A percentile compares a stretch with the other conserved stretches of the same genome.
These are phyloP conservation scores for Kwoniella bestiolae DNA, from an alignment of 768 basidiomycete species.

Conservation along the genomic window DNA sequence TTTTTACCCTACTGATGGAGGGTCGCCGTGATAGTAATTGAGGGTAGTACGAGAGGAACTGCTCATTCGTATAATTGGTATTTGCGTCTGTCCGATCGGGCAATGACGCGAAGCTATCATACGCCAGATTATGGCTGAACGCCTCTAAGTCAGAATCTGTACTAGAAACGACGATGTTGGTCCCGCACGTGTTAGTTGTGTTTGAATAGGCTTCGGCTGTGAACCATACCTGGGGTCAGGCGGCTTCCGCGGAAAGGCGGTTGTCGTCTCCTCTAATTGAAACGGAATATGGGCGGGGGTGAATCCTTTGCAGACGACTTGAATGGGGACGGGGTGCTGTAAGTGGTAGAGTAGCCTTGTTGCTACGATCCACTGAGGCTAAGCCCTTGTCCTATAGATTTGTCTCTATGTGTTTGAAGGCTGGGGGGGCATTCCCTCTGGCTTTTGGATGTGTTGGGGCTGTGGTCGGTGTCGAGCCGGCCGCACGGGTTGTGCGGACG, in stretches of 20 bases:
- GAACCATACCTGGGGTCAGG: constrained; percentile 67
- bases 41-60: constrained; percentile 82
- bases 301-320: constrained; percentile 81
- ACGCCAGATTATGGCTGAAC: constrained; percentile 83
- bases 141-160: constrained; percentile 82
- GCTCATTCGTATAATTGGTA: constrained; percentile 82
- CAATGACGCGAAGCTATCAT: constrained; percentile 80
- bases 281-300: constrained; percentile 68
- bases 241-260: constrained; percentile 61
- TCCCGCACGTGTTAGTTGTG: constrained; percentile 70
- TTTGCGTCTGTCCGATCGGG: constrained; percentile 64
- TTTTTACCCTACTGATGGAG: constrained; percentile 83
- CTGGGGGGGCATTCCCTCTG: constrained; percentile 13
- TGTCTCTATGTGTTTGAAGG: constrained; percentile 57
- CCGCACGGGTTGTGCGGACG: background rate
- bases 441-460: constrained; percentile 6
- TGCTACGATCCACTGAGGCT: constrained; percentile 77
- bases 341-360: constrained; percentile 79
- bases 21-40: constrained; percentile 75
- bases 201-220: constrained; percentile 72
- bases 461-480: background rate
- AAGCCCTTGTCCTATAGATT: constrained; percentile 72
- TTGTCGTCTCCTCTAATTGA: constrained; percentile 62
- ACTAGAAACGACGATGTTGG: constrained; percentile 74
- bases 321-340: constrained; percentile 70